A percentile compares a stretch with the other conserved stretches of the same genome.
These are phyloP conservation scores for Penicillium dipodomyicola DNA, from an alignment of 495 filamentous ascomycete genomes.

Conservation along the genomic window DNA sequence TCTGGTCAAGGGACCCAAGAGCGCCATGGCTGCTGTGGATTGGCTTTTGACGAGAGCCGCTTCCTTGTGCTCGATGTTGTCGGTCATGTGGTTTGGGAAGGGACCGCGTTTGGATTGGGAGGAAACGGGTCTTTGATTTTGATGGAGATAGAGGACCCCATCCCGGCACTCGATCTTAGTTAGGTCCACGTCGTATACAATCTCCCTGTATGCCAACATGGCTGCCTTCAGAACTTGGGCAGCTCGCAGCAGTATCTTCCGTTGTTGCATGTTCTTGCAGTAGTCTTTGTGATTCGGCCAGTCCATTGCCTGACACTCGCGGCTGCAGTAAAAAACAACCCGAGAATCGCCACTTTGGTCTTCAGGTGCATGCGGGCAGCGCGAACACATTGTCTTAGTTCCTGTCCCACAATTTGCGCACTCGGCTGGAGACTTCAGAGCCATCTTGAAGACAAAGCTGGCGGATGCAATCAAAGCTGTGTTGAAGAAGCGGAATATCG, in stretches of 20 bases:
- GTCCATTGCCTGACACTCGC: background rate
- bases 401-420: background rate
- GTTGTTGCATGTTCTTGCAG: background rate
- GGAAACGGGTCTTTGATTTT: background rate
- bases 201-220: background rate
- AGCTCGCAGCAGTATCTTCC: background rate
- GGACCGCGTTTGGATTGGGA: background rate
- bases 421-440: background rate
- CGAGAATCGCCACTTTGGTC: background rate
- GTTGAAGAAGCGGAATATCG: background rate
- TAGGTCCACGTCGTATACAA: background rate
- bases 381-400: background rate
- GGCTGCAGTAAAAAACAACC: background rate
- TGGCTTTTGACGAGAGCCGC: background rate
- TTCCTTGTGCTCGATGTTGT: background rate
- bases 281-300: background rate
- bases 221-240: background rate
- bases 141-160: background rate
- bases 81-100: background rate
- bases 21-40: background rate
- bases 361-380: background rate
- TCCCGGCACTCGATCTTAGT: background rate
- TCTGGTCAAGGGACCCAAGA: background rate
- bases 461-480: background rate
- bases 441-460: conserved; percentile 1